These are phyloP conservation scores for Cladosporium sp. DNA, from an alignment of 2,329 filamentous ascomycete genomes.

Conservation along the genomic window DNA sequence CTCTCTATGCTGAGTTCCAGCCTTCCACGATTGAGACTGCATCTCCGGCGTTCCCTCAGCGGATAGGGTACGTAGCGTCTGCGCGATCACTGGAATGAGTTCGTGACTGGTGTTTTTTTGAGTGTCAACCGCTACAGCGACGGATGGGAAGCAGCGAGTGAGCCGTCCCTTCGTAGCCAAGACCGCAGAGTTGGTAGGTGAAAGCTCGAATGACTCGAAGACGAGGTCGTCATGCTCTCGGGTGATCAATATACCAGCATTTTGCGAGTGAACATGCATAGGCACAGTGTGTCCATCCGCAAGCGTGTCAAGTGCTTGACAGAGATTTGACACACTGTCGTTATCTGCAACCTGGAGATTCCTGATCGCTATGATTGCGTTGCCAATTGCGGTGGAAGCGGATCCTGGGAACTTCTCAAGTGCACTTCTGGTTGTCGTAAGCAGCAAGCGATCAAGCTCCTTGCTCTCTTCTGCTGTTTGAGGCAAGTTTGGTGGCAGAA, in stretches of 20 bases:
- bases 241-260: conserved; percentile 23
- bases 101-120: conserved; percentile 36
- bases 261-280: conserved; percentile 15
- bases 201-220: conserved; percentile 61
- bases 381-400: conserved; percentile 23
- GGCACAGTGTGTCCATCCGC: conserved; percentile 3
- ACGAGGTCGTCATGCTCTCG: conserved; percentile 32
- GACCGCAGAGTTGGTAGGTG: conserved; percentile 50
- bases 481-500: conserved; percentile 42
- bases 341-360: background rate
- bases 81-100: conserved; percentile 8
- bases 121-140: conserved; percentile 33
- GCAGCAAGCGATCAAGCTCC: conserved; percentile 1
- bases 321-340: background rate
- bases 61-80: conserved; percentile 21
- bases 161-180: conserved; percentile 51
- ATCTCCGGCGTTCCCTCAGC: conserved; percentile 16
- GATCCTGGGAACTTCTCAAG: background rate
- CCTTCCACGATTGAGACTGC: conserved; percentile 42
- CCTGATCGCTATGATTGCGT: conserved; percentile 21
- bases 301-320: background rate
- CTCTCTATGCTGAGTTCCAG: conserved; percentile 55
- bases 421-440: conserved; percentile 11
- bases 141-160: conserved; percentile 54
- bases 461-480: conserved; percentile 30